These are phyloP conservation scores for Candida stauntonica DNA, from an alignment of 805 yeast species.

Conservation along the genomic window DNA sequence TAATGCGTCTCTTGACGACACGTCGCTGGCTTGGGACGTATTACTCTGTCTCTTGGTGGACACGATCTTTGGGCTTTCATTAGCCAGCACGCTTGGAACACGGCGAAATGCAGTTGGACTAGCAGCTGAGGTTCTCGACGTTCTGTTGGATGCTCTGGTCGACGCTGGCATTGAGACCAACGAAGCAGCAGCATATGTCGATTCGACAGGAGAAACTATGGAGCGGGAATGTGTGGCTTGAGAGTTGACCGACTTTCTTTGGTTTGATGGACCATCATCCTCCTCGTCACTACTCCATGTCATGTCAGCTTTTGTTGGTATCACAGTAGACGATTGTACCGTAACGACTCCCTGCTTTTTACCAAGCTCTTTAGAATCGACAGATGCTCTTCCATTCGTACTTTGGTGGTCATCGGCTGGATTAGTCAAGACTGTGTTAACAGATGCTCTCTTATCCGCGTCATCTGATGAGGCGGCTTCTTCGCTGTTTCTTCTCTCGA, in stretches of 20 bases:
- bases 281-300: constrained; percentile 90
- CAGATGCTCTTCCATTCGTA: constrained; percentile 3
- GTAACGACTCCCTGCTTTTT: constrained; percentile 31
- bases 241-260: not conserved
- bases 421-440: constrained; percentile 3
- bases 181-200: constrained; percentile 1
- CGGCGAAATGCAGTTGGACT: constrained; percentile 10
- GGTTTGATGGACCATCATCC: constrained; percentile 34
- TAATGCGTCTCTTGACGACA: constrained; percentile 11
- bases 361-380: constrained; percentile 4
- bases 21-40: constrained; percentile 3
- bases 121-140: constrained; percentile 5
- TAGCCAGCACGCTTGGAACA: constrained; percentile 5
- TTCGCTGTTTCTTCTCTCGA: constrained; percentile 57
- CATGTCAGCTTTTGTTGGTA: constrained; percentile 81
- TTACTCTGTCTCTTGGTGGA: constrained; percentile 7
- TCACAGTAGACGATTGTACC: constrained; percentile 60
- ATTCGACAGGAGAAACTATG: not conserved
- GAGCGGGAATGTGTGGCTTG: not conserved
- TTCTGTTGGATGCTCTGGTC: constrained; percentile 4
- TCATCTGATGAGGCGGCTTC: not conserved
- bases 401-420: constrained; percentile 2
- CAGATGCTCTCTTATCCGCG: constrained; percentile 4
- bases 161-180: not conserved
- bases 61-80: constrained; percentile 8